A percentile compares a stretch with the other conserved stretches of the same genome.
phyloP scores from a whole-genome alignment of 257 asterid genomes.

The Solanum paucissectum region DNA sequence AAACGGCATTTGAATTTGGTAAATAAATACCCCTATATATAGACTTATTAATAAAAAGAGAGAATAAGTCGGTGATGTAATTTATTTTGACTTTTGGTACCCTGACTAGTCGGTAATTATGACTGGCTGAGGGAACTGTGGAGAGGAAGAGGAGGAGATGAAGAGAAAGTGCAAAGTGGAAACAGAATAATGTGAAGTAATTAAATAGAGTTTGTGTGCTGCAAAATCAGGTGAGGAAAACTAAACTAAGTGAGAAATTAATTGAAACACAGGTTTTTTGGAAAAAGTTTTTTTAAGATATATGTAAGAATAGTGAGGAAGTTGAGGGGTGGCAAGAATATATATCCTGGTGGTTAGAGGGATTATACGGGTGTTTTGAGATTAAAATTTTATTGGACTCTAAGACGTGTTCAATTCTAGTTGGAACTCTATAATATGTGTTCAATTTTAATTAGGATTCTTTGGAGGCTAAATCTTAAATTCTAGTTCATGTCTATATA shows the following conservation, averaged over 20 bases:
- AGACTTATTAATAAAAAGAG: not conserved
- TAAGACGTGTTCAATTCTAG: too few species aligned
- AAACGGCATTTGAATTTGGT: not conserved
- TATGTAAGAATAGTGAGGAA: not conserved
- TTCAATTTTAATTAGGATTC: too few species aligned
- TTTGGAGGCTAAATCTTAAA: too few species aligned
- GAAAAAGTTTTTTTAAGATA: not conserved
- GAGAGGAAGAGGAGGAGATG: not conserved
- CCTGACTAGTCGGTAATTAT: not conserved
- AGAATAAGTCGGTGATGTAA: not conserved
- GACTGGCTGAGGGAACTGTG: not conserved
- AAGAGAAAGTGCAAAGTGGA: not conserved
- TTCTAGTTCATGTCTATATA: too few species aligned
- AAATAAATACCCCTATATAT: not conserved
- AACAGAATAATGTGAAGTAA: not conserved
- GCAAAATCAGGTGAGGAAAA: not conserved
- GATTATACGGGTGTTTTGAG: too few species aligned
- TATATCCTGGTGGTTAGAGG: not conserved
- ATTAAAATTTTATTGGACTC: too few species aligned
- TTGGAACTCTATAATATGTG: too few species aligned
- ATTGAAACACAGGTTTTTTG: not conserved
- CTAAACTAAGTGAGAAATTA: not conserved
- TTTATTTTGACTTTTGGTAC: not conserved
- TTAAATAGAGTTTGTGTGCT: not conserved
- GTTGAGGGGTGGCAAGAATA: not conserved